Conservation (phyloP, 1,139 yeast species). For the Saccharomyces hybrid region DNA sequence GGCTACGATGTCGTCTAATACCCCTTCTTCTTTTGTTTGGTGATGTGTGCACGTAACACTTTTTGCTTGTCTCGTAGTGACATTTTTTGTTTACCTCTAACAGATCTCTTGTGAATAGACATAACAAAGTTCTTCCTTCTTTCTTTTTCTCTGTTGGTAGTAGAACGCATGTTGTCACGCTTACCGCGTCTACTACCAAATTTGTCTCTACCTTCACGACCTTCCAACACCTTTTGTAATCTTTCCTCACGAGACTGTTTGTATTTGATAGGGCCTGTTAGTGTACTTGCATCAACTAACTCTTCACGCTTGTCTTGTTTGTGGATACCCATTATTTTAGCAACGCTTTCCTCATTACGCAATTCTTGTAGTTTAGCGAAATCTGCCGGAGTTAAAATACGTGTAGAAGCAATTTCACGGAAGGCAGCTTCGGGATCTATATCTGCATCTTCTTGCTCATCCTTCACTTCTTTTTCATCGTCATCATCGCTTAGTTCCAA, state of each 20-base stretch:
- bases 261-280: constrained; percentile 79
- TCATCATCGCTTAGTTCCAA: constrained; percentile 33
- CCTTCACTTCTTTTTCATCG: constrained; percentile 17
- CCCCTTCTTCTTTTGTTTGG: constrained; percentile 84
- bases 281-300: constrained; percentile 65
- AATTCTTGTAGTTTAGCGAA: constrained; percentile 90
- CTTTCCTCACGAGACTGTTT: constrained; percentile 85
- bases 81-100: constrained; percentile 87
- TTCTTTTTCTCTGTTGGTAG: constrained; percentile 92
- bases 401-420: constrained; percentile 57
- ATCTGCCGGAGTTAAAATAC: constrained; percentile 93
- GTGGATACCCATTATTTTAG: constrained; percentile 59
- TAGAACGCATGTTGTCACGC: constrained; percentile 69
- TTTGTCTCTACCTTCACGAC: constrained; percentile 85
- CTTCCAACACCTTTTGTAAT: constrained; percentile 78
- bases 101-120: constrained; percentile 93
- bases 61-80: constrained; percentile 87
- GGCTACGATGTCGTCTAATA: constrained; percentile 26
- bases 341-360: constrained; percentile 73
- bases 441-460: constrained; percentile 16
- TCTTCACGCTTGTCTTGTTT: constrained; percentile 55
- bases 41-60: constrained; percentile 74
- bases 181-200: constrained; percentile 84
- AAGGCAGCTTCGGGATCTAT: constrained; percentile 41
- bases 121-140: constrained; percentile 97